Percentiles rank a stretch among this genome's conserved stretches.
phyloP scores from a whole-genome alignment of 2,329 filamentous ascomycete genomes.

The Talaromyces verruculosus region DNA sequence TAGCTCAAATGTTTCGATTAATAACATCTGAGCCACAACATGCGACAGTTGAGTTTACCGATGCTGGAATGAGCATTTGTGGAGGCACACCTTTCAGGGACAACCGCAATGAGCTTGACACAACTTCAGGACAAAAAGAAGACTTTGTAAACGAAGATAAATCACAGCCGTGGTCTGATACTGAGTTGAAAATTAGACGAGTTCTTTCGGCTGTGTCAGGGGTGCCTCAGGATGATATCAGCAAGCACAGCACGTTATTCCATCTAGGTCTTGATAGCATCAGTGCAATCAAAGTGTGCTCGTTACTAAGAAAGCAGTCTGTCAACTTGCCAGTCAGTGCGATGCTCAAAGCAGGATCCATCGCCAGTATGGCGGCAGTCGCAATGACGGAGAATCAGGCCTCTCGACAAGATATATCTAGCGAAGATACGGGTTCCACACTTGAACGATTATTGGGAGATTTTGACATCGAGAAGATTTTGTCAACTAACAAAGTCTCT shows the following conservation, averaged over 20 bases:
- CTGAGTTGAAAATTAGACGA: conserved; percentile 45
- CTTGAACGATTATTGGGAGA: conserved; percentile 36
- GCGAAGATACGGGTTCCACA: conserved; percentile 23
- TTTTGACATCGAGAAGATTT: conserved; percentile 29
- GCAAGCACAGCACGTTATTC: conserved; percentile 66
- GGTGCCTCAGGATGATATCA: conserved; percentile 59
- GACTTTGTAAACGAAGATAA: conserved; percentile 3
- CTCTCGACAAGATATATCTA: conserved; percentile 20
- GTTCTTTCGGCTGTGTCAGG: conserved; percentile 60
- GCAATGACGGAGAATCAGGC: conserved; percentile 23
- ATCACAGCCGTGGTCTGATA: conserved; percentile 31
- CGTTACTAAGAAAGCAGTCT: conserved; percentile 63
- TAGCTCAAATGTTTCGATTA: conserved; percentile 61
- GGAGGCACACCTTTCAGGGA: conserved; percentile 47
- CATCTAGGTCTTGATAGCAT: conserved; percentile 89
- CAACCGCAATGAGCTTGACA: not conserved
- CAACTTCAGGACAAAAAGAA: not conserved
- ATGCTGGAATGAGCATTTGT: conserved; percentile 61
- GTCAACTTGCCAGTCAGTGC: conserved; percentile 68
- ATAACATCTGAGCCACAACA: conserved; percentile 54
- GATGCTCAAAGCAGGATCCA: conserved; percentile 65
- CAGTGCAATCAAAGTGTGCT: conserved; percentile 79
- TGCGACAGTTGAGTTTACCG: conserved; percentile 57
- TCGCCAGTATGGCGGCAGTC: conserved; percentile 61
- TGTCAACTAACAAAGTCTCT: conserved; percentile 40